Percentiles rank a stretch among this genome's conserved stretches.
These are phyloP conservation scores for Chaetomium sp. DNA, from an alignment of 2,329 filamentous ascomycete species.

Conservation along the genomic window DNA sequence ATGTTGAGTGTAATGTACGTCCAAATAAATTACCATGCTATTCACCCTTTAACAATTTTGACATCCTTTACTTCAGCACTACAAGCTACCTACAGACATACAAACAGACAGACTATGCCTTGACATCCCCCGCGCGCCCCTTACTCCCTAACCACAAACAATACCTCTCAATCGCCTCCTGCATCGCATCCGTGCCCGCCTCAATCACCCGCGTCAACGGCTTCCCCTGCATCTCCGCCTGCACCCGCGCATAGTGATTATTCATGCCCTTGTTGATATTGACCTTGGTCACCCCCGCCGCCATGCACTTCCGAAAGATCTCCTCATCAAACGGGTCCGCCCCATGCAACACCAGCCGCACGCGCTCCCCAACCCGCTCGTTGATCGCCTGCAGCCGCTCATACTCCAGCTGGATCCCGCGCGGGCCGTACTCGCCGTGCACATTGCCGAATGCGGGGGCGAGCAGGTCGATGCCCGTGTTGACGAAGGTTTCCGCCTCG, in stretches of 20 bases:
- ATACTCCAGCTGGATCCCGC: conserved; percentile 58
- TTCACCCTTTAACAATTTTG: too few relatives aligned
- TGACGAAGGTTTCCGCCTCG: conserved; percentile 63
- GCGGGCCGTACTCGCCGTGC: conserved; percentile 64
- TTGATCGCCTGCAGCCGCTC: conserved; percentile 41
- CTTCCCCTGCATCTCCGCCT: conserved; percentile 40
- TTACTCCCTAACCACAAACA: conserved; percentile 41
- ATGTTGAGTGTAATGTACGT: too few relatives aligned
- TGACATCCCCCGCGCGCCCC: conserved; percentile 25
- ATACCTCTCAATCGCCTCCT: conserved; percentile 42
- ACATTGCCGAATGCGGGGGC: conserved; percentile 73
- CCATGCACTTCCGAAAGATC: conserved; percentile 40
- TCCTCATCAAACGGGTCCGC: conserved; percentile 42
- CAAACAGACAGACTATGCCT: conserved; percentile 27
- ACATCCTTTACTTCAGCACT: too few relatives aligned
- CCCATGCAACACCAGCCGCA: conserved; percentile 43
- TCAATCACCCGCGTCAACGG: conserved; percentile 43
- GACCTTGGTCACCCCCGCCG: conserved; percentile 40
- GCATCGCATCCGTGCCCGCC: conserved; percentile 40
- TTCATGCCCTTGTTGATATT: conserved; percentile 50
- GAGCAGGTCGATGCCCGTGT: conserved; percentile 65
- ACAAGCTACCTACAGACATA: too few relatives aligned
- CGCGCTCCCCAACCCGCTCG: conserved; percentile 37
- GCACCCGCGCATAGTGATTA: conserved; percentile 39
- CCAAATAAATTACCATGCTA: too few relatives aligned